These are phyloP conservation scores for Trichoderma afroharzianum DNA, from an alignment of 2,329 filamentous ascomycete species.

Conservation along the genomic window DNA sequence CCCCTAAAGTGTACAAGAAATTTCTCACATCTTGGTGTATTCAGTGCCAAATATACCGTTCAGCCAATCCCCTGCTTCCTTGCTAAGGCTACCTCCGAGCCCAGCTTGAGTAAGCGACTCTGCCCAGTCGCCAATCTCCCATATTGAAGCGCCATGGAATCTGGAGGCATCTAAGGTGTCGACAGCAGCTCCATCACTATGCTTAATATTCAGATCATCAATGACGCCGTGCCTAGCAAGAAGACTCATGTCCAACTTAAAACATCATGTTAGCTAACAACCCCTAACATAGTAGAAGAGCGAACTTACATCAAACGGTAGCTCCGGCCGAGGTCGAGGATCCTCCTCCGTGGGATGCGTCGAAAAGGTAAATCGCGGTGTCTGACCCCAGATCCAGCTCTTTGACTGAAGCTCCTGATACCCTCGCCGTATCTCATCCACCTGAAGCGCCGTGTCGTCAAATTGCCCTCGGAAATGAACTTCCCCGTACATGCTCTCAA, in stretches of 20 bases:
- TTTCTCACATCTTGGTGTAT: slow-evolving; percentile 18
- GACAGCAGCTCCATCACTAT: background rate
- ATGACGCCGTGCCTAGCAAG: slow-evolving; percentile 37
- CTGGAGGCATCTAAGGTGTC: background rate
- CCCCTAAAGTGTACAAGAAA: background rate
- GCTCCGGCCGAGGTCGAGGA: slow-evolving; percentile 49
- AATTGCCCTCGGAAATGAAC: slow-evolving; percentile 39
- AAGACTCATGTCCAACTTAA: slow-evolving; percentile 33
- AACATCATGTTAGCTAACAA: background rate
- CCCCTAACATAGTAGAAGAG: background rate
- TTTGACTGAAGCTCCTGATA: slow-evolving; percentile 46
- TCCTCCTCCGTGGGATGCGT: slow-evolving; percentile 58
- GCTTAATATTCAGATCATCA: slow-evolving; percentile 31
- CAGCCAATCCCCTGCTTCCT: slow-evolving; percentile 30
- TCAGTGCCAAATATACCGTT: slow-evolving; percentile 30
- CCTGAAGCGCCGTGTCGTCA: slow-evolving; percentile 46
- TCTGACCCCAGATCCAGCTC: slow-evolving; percentile 81
- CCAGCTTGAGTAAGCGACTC: slow-evolving; percentile 25
- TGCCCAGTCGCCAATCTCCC: slow-evolving; percentile 29
- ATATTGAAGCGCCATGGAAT: slow-evolving; percentile 12
- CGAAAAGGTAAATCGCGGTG: slow-evolving; percentile 75
- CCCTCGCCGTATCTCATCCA: slow-evolving; percentile 45
- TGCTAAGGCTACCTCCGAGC: slow-evolving; percentile 23
- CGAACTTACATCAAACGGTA: slow-evolving; percentile 45
- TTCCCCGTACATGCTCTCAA: slow-evolving; percentile 61